These are phyloP conservation scores for Stentor coeruleus DNA, from an alignment of 73 alveolate genomes.

Conservation along the genomic window DNA sequence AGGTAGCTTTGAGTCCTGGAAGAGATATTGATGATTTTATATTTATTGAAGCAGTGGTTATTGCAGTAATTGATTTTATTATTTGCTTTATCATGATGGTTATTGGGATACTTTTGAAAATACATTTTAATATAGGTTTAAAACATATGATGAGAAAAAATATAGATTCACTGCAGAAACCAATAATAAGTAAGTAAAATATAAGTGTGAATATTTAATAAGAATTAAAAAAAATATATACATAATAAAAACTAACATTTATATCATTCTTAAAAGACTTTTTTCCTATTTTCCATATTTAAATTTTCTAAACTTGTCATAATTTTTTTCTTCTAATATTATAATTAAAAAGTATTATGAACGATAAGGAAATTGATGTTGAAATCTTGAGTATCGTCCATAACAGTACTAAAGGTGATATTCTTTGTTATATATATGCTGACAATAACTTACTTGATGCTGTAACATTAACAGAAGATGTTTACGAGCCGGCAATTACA, in stretches of 20 bases:
- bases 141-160: too few species aligned
- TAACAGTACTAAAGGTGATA: not conserved
- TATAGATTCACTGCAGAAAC: too few species aligned
- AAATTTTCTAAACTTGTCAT: not conserved
- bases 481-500: not conserved
- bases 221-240: too few species aligned
- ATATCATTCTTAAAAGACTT: too few species aligned
- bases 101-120: not conserved
- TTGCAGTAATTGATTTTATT: not conserved
- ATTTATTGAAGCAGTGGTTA: not conserved
- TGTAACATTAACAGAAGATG: not conserved
- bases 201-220: too few species aligned
- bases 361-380: not conserved
- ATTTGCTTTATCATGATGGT: not conserved
- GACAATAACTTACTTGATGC: not conserved
- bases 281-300: too few species aligned
- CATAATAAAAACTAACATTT: too few species aligned
- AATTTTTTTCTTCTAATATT: not conserved
- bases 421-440: not conserved
- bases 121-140: not conserved
- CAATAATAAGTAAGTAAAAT: too few species aligned
- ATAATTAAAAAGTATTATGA: too few species aligned
- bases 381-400: not conserved
- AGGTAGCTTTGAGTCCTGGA: not conserved
- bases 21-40: too few species aligned